A percentile compares a stretch with the other conserved stretches of the same genome.
These are phyloP conservation scores for Arctium minus DNA, from an alignment of 129 eudicot species.

Conservation along the genomic window DNA sequence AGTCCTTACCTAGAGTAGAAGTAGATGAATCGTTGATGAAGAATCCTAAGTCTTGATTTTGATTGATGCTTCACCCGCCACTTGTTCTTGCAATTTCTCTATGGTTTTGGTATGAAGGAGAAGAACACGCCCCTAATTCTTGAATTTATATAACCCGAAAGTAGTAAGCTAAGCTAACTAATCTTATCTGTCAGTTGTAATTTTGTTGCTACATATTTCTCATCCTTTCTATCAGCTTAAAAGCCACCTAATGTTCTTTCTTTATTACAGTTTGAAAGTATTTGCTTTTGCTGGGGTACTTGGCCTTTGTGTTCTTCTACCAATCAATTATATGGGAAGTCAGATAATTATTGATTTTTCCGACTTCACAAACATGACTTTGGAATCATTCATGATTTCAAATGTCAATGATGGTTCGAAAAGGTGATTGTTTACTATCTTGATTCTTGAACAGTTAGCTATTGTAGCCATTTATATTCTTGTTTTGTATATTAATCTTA, in stretches of 20 bases:
- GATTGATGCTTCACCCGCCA: neutral
- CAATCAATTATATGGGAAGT: slow-evolving; percentile 74
- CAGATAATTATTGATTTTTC: slow-evolving; percentile 59
- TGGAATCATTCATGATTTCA: slow-evolving; percentile 84
- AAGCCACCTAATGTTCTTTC: slow-evolving; percentile 18
- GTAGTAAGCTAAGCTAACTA: neutral
- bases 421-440: slow-evolving; percentile 36
- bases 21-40: neutral
- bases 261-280: slow-evolving; percentile 62
- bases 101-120: neutral
- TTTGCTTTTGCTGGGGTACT: slow-evolving; percentile 68
- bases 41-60: neutral
- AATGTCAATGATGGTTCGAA: slow-evolving; percentile 90
- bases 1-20: neutral
- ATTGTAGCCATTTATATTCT: neutral
- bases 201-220: neutral
- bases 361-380: slow-evolving; percentile 56
- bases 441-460: neutral
- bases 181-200: neutral
- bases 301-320: slow-evolving; percentile 81
- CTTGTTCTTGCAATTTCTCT: neutral
- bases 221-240: neutral
- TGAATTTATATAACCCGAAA: neutral
- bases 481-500: neutral
- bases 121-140: neutral